These are phyloP conservation scores for Pythium pyrilobum DNA, from an alignment of 352 stramenopile species.

Conservation along the genomic window DNA sequence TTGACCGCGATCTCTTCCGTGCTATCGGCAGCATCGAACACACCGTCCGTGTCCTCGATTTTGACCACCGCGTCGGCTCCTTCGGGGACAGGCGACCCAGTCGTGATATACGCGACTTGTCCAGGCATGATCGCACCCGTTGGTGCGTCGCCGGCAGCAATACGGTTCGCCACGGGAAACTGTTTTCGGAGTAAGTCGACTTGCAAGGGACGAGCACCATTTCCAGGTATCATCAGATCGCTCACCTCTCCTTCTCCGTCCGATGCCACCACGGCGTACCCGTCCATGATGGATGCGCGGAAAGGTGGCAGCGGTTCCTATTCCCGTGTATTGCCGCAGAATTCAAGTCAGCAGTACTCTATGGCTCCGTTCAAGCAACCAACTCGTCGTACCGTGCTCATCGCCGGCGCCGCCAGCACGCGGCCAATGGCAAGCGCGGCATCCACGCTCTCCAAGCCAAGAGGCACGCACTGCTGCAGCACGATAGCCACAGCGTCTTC, in stretches of 20 bases:
- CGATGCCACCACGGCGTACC: constrained; percentile 91
- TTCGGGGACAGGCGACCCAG: constrained; percentile 88
- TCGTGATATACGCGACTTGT: constrained; percentile 93
- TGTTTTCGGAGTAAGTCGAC: constrained; percentile 14
- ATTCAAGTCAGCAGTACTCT: neutral
- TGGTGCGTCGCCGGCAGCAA: constrained; percentile 60
- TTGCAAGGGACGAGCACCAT: too few species aligned
- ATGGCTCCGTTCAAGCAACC: neutral
- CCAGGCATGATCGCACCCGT: constrained; percentile 29
- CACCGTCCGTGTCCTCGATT: constrained; percentile 88
- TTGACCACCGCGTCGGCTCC: constrained; percentile 92
- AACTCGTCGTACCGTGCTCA: constrained; percentile 40
- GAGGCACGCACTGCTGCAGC: constrained; percentile 33
- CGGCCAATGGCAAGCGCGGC: constrained; percentile 35
- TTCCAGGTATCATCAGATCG: too few species aligned
- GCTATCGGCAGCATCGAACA: constrained; percentile 24
- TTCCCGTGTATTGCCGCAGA: neutral
- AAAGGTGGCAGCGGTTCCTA: constrained; percentile 92
- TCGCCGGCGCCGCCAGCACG: constrained; percentile 49
- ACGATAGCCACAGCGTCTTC: constrained; percentile 49
- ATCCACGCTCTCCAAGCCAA: constrained; percentile 28
- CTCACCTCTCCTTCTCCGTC: constrained; percentile 67
- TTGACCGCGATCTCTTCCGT: constrained; percentile 46
- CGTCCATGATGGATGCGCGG: constrained; percentile 97
- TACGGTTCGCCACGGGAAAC: constrained; percentile 64